phyloP scores from a whole-genome alignment of 2,329 filamentous ascomycete species.

The Fusarium foetens region DNA sequence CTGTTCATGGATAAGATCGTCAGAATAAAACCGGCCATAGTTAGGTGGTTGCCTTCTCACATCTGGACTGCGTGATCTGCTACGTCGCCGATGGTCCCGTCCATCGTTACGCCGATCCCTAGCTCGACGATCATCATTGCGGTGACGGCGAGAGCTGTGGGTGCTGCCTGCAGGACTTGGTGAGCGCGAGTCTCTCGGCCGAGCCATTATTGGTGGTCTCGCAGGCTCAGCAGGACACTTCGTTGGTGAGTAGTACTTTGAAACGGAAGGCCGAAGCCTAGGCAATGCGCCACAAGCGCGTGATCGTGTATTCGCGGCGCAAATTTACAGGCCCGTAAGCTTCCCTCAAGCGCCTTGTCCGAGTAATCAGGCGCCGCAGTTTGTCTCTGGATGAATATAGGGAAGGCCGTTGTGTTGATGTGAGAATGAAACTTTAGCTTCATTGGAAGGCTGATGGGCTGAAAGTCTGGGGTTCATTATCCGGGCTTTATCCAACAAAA shows the following conservation, averaged over 20 bases:
- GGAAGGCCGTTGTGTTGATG: constrained; percentile 15
- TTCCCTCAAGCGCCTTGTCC: background rate
- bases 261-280: constrained; percentile 35
- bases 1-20: constrained; percentile 56
- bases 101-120: constrained; percentile 62
- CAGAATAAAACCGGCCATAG: constrained; percentile 49
- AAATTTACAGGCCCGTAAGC: background rate
- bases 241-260: constrained; percentile 54
- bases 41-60: constrained; percentile 57
- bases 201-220: constrained; percentile 64
- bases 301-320: constrained; percentile 17
- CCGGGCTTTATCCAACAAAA: constrained; percentile 19
- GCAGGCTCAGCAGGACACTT: constrained; percentile 55
- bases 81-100: constrained; percentile 64
- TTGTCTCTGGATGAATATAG: constrained; percentile 8
- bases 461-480: constrained; percentile 18
- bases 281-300: constrained; percentile 36
- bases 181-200: constrained; percentile 80
- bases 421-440: constrained; percentile 24
- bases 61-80: constrained; percentile 71
- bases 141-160: constrained; percentile 75
- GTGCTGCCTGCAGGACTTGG: constrained; percentile 93
- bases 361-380: background rate
- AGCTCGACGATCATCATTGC: constrained; percentile 68
- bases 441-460: constrained; percentile 10